Conservation (phyloP, 106 monocot genomes). For the Cymbidium sinense region DNA sequence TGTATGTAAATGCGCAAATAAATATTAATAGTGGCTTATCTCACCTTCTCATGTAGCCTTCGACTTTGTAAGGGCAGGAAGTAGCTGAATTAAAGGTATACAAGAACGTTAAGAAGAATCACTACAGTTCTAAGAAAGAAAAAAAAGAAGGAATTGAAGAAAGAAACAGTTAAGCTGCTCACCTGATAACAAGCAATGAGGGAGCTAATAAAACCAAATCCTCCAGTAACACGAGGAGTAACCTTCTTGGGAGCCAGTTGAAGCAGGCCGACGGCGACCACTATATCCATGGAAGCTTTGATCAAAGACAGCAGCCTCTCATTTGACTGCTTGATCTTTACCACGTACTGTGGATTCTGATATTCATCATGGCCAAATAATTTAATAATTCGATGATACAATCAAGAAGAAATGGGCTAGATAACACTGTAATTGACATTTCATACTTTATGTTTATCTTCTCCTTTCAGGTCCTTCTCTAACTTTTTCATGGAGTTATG, state of each 20-base stretch:
- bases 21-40: neutral
- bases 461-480: constrained; percentile 65
- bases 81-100: constrained; percentile 43
- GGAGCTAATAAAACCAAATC: constrained; percentile 63
- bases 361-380: neutral
- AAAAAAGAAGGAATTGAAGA: neutral
- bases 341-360: constrained; percentile 65
- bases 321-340: constrained; percentile 63
- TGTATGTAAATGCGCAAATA: too few relatives aligned
- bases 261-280: constrained; percentile 84
- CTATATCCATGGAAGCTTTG: constrained; percentile 74
- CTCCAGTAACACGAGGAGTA: constrained; percentile 86
- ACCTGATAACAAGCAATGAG: constrained; percentile 98
- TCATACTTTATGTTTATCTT: constrained; percentile 55
- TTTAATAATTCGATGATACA: neutral
- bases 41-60: constrained; percentile 37
- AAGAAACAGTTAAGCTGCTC: constrained; percentile 5
- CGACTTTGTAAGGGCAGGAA: constrained; percentile 59
- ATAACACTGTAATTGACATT: neutral
- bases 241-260: constrained; percentile 81
- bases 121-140: neutral
- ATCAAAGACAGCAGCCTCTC: constrained; percentile 68
- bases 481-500: constrained; percentile 66
- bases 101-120: neutral
- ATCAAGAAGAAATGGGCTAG: neutral